Conservation (phyloP, 352 stramenopile genomes). For the Pythium monospermum region DNA sequence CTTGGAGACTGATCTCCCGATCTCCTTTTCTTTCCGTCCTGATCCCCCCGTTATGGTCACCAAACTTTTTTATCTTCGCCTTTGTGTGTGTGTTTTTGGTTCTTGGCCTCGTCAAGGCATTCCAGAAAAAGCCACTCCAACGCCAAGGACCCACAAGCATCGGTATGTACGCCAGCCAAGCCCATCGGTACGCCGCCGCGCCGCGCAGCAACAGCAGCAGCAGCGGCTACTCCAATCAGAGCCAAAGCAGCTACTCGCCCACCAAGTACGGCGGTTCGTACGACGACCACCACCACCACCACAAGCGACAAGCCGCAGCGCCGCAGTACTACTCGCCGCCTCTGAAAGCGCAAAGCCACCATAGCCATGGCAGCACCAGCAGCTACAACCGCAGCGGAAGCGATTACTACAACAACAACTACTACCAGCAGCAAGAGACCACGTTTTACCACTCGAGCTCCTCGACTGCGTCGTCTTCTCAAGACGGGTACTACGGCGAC, state of each 20-base stretch:
- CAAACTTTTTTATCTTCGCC: too few species aligned
- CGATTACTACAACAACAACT: conserved; percentile 49
- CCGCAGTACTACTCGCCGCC: conserved; percentile 21
- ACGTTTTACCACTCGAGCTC: conserved; percentile 59
- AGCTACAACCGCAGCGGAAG: conserved; percentile 21
- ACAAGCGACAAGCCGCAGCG: conserved; percentile 19
- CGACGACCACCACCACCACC: conserved; percentile 20
- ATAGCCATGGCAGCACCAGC: conserved; percentile 1
- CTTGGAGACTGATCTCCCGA: too few species aligned
- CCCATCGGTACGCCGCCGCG: conserved; percentile 12
- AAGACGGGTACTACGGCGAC: conserved; percentile 74
- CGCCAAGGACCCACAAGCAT: too few species aligned
- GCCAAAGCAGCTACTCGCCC: conserved; percentile 17
- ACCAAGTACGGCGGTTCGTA: conserved; percentile 19
- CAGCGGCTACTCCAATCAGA: conserved; percentile 18
- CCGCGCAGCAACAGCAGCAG: conserved; percentile 12
- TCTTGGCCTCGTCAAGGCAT: conserved; percentile 6
- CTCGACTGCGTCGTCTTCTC: conserved; percentile 71
- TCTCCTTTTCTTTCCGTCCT: too few species aligned
- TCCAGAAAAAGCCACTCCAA: conserved; percentile 23
- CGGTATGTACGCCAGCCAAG: conserved; percentile 16
- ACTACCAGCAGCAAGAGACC: conserved; percentile 31
- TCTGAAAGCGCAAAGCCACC: conserved; percentile 21
- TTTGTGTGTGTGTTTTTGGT: not conserved
- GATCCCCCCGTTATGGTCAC: too few species aligned